phyloP scores from a whole-genome alignment of 106 monocot genomes.

The Dendrobium nobile region DNA sequence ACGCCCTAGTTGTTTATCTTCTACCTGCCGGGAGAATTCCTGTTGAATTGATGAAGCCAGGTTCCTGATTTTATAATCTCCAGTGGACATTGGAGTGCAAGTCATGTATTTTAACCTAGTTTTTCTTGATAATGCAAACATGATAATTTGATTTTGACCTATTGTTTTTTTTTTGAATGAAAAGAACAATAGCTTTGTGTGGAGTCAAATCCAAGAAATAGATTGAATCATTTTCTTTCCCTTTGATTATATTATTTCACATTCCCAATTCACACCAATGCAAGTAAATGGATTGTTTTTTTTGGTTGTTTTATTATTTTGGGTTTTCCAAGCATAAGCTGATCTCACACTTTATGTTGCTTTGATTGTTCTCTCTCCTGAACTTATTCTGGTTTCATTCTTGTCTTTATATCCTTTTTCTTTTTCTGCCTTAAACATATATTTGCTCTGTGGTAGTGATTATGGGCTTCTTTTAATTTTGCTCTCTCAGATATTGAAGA shows the following conservation, averaged over 20 bases:
- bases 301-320: background rate
- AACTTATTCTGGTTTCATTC: background rate
- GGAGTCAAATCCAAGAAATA: background rate
- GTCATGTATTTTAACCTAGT: background rate
- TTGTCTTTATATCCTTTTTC: background rate
- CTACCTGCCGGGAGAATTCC: background rate
- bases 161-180: background rate
- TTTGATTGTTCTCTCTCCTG: background rate
- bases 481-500: constrained; percentile 2
- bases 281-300: background rate
- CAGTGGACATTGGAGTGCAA: background rate
- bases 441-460: background rate
- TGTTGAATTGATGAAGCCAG: background rate
- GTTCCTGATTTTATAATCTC: background rate
- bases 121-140: constrained; percentile 5
- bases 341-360: background rate
- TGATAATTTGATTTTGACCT: background rate
- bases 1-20: background rate
- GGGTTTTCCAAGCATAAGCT: background rate
- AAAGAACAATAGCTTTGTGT: background rate
- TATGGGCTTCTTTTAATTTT: background rate
- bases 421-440: background rate
- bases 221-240: background rate
- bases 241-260: background rate
- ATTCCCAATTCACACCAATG: background rate